Base-by-base conservation (phyloP, 2,329 filamentous ascomycete species). In the Aspergillus floridensis region DNA sequence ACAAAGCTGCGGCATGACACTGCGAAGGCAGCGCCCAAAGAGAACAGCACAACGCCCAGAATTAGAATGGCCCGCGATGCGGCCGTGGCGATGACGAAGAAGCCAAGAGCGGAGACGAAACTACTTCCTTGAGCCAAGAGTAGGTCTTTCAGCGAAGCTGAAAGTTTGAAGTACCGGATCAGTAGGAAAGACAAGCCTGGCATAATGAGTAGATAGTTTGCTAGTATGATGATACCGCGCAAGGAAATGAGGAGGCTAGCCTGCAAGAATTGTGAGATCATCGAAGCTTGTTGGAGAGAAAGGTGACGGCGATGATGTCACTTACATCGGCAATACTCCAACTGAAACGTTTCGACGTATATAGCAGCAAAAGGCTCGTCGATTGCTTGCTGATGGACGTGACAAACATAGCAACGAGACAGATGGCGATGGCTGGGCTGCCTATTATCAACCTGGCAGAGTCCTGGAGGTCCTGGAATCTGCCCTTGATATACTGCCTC, bases 311-410 rank as follows among this genome's bases (percentile, higher is more conserved):
- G 14, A 24, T 44, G 4, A 21, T 8, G 2, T 3, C 21, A 57
- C 66, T 44, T 67, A 72, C 70, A 44, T 64, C 54, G 35, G 65
- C 60, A 49, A 72, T 65, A 41, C 61, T 70, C 71, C 71, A 73
- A 21, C 66, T 24, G 47, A 71, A 72, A 21, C 67, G 68, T 51
- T 68, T 68, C 12, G 70, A 72, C 1, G 65, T 65, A 55, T 70
- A 73, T 59, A 73, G 72, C 12, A 73, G 44, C 21, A 74, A 59
- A 14, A 74, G 51, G 26, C 52, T 63, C 2, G 62, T 65, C 2
- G 65, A 67, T 49, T 67, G 63, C 19, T 61, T 62, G 47, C 63
- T 67, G 49, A 72, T 60, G 16, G 61, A 56, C 4, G 65, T 59
- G 16, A 70, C 65, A 19, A 72, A 66, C 19, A 68, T 51, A 11